Conservation (phyloP, 2,329 filamentous ascomycete genomes). For the Alternaria incomplexa region DNA sequence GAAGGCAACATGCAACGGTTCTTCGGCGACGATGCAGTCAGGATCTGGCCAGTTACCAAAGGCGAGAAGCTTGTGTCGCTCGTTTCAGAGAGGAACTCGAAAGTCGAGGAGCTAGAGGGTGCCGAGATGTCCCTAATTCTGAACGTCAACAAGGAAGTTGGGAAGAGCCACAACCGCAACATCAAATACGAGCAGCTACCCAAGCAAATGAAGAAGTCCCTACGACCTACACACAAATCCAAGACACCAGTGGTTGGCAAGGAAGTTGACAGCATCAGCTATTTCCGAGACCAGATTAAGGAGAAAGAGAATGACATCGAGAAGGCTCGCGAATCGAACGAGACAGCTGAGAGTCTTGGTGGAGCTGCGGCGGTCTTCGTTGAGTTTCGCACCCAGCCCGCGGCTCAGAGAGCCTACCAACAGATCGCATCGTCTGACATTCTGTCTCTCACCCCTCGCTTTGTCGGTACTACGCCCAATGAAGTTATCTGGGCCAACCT, state of each 20-base stretch:
- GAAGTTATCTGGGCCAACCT: slow-evolving; percentile 91
- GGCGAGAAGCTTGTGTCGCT: slow-evolving; percentile 78
- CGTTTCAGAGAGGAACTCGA: slow-evolving; percentile 80
- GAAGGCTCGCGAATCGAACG: slow-evolving; percentile 70
- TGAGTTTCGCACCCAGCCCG: slow-evolving; percentile 82
- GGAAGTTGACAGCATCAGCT: slow-evolving; percentile 94
- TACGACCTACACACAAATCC: slow-evolving; percentile 44
- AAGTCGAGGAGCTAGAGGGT: slow-evolving; percentile 80
- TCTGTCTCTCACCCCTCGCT: slow-evolving; percentile 83
- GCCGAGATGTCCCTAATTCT: slow-evolving; percentile 88
- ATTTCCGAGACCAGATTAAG: slow-evolving; percentile 79
- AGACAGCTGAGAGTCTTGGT: slow-evolving; percentile 60
- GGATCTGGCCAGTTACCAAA: slow-evolving; percentile 83
- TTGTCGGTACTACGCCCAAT: slow-evolving; percentile 79
- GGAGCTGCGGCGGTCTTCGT: slow-evolving; percentile 83
- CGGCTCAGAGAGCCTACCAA: slow-evolving; percentile 87
- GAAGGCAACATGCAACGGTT: slow-evolving; percentile 77
- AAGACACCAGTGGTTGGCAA: slow-evolving; percentile 68
- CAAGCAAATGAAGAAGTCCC: slow-evolving; percentile 69
- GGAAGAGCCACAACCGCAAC: slow-evolving; percentile 60
- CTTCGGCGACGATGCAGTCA: slow-evolving; percentile 80
- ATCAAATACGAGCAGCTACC: slow-evolving; percentile 58
- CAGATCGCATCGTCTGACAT: slow-evolving; percentile 43
- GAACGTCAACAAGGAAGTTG: slow-evolving; percentile 74
- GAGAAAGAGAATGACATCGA: slow-evolving; percentile 76